Evolutionary conservation across 2,329 filamentous ascomycete species (phyloP), one percentile per base, ranked within the genome.

Genomic region (Sporothrix phasma): DNA sequence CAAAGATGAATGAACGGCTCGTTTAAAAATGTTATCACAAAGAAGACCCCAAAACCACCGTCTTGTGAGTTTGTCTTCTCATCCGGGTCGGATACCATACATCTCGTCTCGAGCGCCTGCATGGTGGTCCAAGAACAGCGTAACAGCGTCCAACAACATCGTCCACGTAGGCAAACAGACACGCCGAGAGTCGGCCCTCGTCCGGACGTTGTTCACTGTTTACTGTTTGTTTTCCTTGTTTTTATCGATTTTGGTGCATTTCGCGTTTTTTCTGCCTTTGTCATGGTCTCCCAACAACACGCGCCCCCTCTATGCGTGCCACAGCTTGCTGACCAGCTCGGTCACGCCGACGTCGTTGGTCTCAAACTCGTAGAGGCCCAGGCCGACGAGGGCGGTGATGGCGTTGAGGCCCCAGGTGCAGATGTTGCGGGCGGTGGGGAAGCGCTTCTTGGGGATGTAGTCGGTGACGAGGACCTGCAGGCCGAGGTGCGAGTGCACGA

Each of bases 281-380:
- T 8, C 6, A 34, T 53, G 31, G 26, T n/a, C n/a, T n/a, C n/a
- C n/a, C n/a, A n/a, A n/a, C n/a, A n/a, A n/a, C n/a, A n/a, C n/a
- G n/a, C n/a, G n/a, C n/a, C 49, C 22, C 31, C 5, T 39, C 71
- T 79, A 90, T 72, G 94, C 93, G 72, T 83, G 90, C 94, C 94
- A 99, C 67, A 97, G 80, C 74, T 89, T 85, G 83, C 89, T 91
- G 69, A 97, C 82, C 37, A 87, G 88, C 82, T 96, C 93, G 8
- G 92, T 96, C 66, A 99, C 76, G 69, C 94, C 94, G 61, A 99
- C 91, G 70, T 99, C 94, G 74, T 97, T 97, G 37, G 94, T 99
- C 86, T 99, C 94, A 72, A 97, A 97, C 77, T 97, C 93, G 79
- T 99, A 99, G 72, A 97, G 82, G 65, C 92, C 92, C 69, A 96